phyloP scores from a whole-genome alignment of 352 stramenopile species.

The Globisporangium apiculatum region DNA sequence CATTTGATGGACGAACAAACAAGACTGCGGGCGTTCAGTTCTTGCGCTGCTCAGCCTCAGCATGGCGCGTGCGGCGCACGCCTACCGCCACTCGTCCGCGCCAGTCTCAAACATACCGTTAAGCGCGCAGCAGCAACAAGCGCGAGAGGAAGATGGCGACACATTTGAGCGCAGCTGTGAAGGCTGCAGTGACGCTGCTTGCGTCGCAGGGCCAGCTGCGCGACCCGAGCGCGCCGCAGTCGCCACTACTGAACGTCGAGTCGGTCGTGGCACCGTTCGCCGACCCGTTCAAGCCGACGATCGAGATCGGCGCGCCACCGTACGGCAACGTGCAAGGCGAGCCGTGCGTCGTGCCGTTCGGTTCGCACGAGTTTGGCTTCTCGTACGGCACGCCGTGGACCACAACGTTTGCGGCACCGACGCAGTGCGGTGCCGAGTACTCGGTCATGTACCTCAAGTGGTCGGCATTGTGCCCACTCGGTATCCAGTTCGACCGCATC shows the following conservation, averaged over 20 bases:
- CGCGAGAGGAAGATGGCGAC: constrained; percentile 1
- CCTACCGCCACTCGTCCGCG: no score
- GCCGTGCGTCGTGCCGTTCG: constrained; percentile 40
- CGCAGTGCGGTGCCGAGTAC: constrained; percentile 31
- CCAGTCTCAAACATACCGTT: no score
- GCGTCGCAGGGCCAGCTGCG: constrained; percentile 26
- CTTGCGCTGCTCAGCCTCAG: no score
- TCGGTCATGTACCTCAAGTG: constrained; percentile 56
- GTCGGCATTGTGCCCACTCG: constrained; percentile 27
- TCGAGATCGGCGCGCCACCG: constrained; percentile 32
- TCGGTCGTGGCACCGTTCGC: constrained; percentile 1
- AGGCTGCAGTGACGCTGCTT: constrained; percentile 24
- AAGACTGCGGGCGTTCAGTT: no score
- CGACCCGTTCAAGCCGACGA: constrained; percentile 16
- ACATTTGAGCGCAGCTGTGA: constrained; percentile 9
- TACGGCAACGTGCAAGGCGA: constrained; percentile 34
- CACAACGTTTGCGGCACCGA: constrained; percentile 27
- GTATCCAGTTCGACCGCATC: constrained; percentile 68
- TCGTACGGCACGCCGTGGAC: constrained; percentile 54
- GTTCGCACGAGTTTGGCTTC: constrained; percentile 40
- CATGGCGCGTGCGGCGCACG: no score
- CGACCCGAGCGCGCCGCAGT: constrained; percentile 5
- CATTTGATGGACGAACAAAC: no score
- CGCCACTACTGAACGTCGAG: constrained; percentile 1
- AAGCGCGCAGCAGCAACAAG: no score